Base-by-base conservation (phyloP, 169 alveolate species). In the Plasmodium sp. region DNA sequence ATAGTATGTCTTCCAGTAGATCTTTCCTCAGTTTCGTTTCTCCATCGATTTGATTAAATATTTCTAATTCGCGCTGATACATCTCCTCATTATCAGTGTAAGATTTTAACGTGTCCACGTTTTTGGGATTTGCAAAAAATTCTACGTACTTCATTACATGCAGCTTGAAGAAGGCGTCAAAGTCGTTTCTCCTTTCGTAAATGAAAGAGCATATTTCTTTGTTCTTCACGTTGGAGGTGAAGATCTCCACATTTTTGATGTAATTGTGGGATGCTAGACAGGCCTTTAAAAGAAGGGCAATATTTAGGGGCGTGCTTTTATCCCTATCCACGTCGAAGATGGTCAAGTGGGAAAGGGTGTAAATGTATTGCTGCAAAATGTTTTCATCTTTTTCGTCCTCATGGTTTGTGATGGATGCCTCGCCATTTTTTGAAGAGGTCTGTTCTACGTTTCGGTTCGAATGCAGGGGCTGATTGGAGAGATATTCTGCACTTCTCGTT, bases 191-290 rank as follows among this genome's bases (percentile, higher is more conserved):
- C 39, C 58, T 56, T 80, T 79, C 88, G 71, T 88, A 85, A 33
- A 85, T 85, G 67, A 85, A 85, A 54, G 93, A 85, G 33, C 93
- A 85, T 5, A 85, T 31, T 51, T 85, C 82, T 77, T 85, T 75
- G 72, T 85, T 85, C 71, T 85, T 33, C 2, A 85, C 85, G 14
- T 85, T 36, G 6, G 86, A 75, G 14, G 93, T 85, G 71, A 54
- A 85, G 27, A 85, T 85, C 67, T 85, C 93, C 3, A 85, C 81
- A 85, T 85, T 85, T 75, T 85, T 85, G 39, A 85, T 85, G 16
- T 85, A 85, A 33, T 75, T 85, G 67, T 85, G 85, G 45, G 93
- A 85, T 22, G 93, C 93, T 39, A 85, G 45, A 22, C 93, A 85
- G 10, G 93, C 93, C 80, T 85, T 85, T 85, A 85, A 51, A 33